Conservation (phyloP, 2,329 filamentous ascomycete species). For the Aspergillus aculeatinus region DNA sequence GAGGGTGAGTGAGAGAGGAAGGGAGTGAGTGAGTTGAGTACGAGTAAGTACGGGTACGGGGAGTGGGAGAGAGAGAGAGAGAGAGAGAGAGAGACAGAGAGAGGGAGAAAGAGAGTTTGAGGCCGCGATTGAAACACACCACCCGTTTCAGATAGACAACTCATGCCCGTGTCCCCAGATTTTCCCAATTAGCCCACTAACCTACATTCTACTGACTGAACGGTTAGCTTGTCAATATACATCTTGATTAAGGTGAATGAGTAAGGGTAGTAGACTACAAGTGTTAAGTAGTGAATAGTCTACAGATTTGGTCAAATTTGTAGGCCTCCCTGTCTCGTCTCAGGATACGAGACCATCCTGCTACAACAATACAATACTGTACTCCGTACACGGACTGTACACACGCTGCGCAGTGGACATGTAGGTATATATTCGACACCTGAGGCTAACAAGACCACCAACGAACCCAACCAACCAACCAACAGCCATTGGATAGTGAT, state of each 20-base stretch:
- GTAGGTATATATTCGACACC: too few species aligned
- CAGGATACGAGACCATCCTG: not conserved
- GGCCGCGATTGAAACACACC: slow-evolving; percentile 16
- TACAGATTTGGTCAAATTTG: not conserved
- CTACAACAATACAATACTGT: not conserved
- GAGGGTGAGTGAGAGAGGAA: slow-evolving; percentile 5
- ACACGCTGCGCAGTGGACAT: too few species aligned
- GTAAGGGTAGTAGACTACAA: too few species aligned
- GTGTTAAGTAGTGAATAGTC: too few species aligned
- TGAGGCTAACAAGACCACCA: too few species aligned
- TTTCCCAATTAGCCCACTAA: not conserved
- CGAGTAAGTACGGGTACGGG: not conserved
- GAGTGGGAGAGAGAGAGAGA: slow-evolving; percentile 7
- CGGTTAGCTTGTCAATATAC: too few species aligned
- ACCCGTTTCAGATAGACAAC: slow-evolving; percentile 23
- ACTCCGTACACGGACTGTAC: too few species aligned
- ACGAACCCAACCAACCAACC: too few species aligned
- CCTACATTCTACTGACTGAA: too few species aligned
- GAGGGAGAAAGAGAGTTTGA: slow-evolving; percentile 10
- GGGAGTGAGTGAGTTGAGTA: not conserved
- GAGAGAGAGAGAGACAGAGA: not conserved
- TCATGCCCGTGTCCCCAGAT: slow-evolving; percentile 6
- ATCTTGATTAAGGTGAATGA: too few species aligned
- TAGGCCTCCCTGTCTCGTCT: not conserved
- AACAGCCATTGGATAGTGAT: too few species aligned